Conservation (phyloP, 2,329 filamentous ascomycete genomes). For the Fusarium sp. region DNA sequence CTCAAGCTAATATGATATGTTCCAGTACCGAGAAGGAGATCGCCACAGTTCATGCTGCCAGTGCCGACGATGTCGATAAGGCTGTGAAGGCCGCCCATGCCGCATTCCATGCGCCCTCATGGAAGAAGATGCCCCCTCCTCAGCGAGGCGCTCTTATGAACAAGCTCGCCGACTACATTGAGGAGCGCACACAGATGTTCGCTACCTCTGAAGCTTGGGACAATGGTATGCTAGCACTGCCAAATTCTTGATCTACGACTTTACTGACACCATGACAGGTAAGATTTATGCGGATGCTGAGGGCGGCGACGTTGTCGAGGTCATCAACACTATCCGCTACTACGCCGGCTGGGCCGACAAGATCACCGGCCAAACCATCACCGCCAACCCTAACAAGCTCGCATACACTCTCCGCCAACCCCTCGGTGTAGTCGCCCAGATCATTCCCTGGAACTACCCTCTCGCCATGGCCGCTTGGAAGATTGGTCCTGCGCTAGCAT, state of each 20-base stretch:
- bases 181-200: constrained; percentile 66
- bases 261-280: constrained; percentile 53
- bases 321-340: constrained; percentile 49
- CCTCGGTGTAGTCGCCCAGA: constrained; percentile 81
- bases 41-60: constrained; percentile 46
- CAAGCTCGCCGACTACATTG: constrained; percentile 71
- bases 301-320: constrained; percentile 68
- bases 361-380: constrained; percentile 83
- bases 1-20: not conserved
- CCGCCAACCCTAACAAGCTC: constrained; percentile 78
- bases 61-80: constrained; percentile 47
- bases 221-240: constrained; percentile 32
- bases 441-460: constrained; percentile 89
- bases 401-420: constrained; percentile 73
- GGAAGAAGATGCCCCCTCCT: constrained; percentile 73
- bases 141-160: constrained; percentile 75
- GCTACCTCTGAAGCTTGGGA: constrained; percentile 78
- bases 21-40: constrained; percentile 47
- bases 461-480: constrained; percentile 85
- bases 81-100: constrained; percentile 64
- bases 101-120: constrained; percentile 74
- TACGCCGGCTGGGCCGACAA: constrained; percentile 86
- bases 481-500: constrained; percentile 76
- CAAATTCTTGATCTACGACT: constrained; percentile 52
- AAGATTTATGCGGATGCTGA: constrained; percentile 70